phyloP scores from a whole-genome alignment of 306 rosid genomes.

The Acacia confusa region DNA sequence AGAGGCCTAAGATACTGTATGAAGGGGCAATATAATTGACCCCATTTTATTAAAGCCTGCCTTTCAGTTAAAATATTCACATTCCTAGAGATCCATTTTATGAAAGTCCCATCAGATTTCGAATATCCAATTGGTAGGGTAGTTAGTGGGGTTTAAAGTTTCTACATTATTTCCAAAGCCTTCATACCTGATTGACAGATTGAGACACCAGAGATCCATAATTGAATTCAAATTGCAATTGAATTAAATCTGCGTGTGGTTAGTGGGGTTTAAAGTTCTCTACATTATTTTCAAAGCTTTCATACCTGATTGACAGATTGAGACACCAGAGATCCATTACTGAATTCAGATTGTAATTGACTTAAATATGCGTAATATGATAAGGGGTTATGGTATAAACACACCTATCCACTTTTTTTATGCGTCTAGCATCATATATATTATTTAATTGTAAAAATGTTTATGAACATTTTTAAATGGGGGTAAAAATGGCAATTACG shows the following conservation, averaged over 20 bases:
- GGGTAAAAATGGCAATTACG: rapidly evolving
- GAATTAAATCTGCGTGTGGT: neutral
- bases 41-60: neutral
- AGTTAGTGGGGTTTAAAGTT: neutral
- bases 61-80: slow-evolving; percentile 10
- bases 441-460: no score
- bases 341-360: neutral
- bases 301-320: neutral
- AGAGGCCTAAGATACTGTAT: slow-evolving; percentile 8
- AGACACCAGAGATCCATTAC: neutral
- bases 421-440: no score
- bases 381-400: neutral
- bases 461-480: no score
- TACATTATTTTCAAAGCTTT: neutral
- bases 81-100: slow-evolving; percentile 22
- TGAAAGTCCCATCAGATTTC: slow-evolving; percentile 9
- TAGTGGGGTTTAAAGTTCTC: neutral
- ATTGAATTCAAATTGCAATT: neutral
- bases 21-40: neutral
- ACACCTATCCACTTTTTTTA: no score
- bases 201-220: neutral
- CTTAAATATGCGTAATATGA: neutral
- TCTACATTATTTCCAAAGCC: neutral
- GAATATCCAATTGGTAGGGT: neutral
- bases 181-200: neutral